Evolutionary conservation across 192 early-diverging fungal genomes (phyloP), one percentile per base, ranked within the genome.

Genomic region (Pilobolus umbonatus): DNA sequence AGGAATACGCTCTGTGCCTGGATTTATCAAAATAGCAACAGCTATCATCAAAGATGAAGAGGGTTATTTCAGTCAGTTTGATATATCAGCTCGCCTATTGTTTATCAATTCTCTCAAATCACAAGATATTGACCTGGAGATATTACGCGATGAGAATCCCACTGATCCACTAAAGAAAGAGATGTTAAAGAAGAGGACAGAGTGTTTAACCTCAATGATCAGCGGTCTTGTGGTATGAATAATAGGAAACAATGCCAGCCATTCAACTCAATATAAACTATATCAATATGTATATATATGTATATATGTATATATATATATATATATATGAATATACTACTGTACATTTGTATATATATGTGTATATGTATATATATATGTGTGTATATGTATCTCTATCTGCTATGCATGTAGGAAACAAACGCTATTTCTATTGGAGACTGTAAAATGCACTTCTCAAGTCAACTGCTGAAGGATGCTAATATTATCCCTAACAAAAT

Each of bases 31-130:
- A 25, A 15, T 68, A 5, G 39, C 61, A 11, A n/a, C 30, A 5
- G 30, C 55, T 4, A 29, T 68, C 5, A 35, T 56, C 14, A 57
- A 54, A 31, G 60, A 68, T 39, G 48, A 68, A 15, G 60, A 68
- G 24, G 38, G 38, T 21, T 46, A 39, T 4, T 67, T 67, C 44
- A 21, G 36, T 1, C 28, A 31, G 25, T 14, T 43, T 4, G 26
- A 62, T 2, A 45, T 68, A 19, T 55, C 61, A 30, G 38, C 45
- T 7, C 59, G 47, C 2, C 45, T 45, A 11, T 17, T 68, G 0
- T 56, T 68, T 52, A 50, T 68, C 55, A 61, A 68, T 35, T 46
- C 53, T 46, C 29, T 68, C 4, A 62, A 61, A 40, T 42, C 60
- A 1, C 53, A 56, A 29, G 62, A 64, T 25, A 32, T 57, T 15